Percentiles rank a stretch among this genome's conserved stretches.
Evolutionary conservation across 768 basidiomycete genomes (phyloP).

Genomic region (Termitomyces eurrhizus): DNA sequence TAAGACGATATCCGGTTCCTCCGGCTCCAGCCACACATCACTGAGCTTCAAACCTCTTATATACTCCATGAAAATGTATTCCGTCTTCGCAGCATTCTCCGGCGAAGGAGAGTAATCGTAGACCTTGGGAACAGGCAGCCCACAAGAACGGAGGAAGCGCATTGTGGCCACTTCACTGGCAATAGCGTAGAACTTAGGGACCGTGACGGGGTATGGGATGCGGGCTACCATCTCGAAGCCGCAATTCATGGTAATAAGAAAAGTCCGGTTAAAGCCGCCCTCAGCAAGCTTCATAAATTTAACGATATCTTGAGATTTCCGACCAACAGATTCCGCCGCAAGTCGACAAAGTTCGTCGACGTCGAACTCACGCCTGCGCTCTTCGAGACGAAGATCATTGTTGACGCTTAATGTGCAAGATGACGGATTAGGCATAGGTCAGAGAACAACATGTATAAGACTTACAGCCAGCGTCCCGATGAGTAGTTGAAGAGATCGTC

Average conservation of each 20-base stretch:
- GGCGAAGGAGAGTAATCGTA: neutral
- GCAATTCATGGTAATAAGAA: neutral
- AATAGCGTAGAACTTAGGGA: neutral
- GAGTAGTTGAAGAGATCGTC: neutral
- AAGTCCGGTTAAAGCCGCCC: neutral
- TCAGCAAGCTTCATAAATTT: neutral
- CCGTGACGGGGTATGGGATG: neutral
- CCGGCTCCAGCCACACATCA: too few species aligned
- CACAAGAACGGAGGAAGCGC: neutral
- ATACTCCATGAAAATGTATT: too few species aligned
- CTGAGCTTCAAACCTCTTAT: too few species aligned
- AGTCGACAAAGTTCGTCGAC: neutral
- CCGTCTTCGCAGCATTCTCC: too few species aligned
- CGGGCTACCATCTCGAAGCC: neutral
- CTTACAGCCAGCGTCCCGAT: neutral
- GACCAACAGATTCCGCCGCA: neutral
- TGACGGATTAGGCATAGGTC: neutral
- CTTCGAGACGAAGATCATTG: neutral
- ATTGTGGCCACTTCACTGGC: neutral
- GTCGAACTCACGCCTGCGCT: neutral
- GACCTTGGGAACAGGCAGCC: neutral
- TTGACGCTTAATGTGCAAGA: neutral
- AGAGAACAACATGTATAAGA: neutral
- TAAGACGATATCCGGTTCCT: neutral
- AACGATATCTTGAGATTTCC: neutral